A percentile compares a stretch with the other conserved stretches of the same genome.
Conservation (phyloP, 2,329 filamentous ascomycete genomes). For the Bretziella fagacearum region DNA sequence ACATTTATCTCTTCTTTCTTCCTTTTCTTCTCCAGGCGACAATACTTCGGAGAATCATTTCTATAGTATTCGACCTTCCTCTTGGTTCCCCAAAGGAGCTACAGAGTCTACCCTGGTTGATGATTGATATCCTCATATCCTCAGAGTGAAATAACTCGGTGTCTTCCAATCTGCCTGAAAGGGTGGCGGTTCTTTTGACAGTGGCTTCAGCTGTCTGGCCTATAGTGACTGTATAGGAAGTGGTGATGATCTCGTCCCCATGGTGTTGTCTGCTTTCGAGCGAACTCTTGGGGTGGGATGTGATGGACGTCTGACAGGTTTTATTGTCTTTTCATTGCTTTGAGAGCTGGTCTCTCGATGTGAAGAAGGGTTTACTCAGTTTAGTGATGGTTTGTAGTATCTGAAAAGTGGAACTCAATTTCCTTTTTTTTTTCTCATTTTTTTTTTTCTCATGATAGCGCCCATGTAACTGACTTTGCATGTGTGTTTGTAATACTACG, state of each 20-base stretch:
- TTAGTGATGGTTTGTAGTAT: too few species aligned
- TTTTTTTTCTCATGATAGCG: too few species aligned
- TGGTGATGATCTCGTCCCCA: slow-evolving; percentile 90
- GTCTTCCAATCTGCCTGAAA: slow-evolving; percentile 44
- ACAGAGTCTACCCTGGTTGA: slow-evolving; percentile 93
- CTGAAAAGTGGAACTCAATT: too few species aligned
- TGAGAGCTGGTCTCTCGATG: slow-evolving; percentile 22
- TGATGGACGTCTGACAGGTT: slow-evolving; percentile 80
- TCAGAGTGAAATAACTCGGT: slow-evolving; percentile 64
- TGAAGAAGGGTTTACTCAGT: slow-evolving; percentile 30
- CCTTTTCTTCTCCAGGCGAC: slow-evolving; percentile 15
- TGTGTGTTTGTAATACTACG: too few species aligned
- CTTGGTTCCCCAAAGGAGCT: slow-evolving; percentile 85
- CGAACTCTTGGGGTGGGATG: slow-evolving; percentile 61
- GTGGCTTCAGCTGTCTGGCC: slow-evolving; percentile 13
- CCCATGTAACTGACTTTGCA: too few species aligned
- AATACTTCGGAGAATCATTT: slow-evolving; percentile 61
- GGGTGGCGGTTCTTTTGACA: slow-evolving; percentile 32
- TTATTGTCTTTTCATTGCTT: slow-evolving; percentile 35
- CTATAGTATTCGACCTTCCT: slow-evolving; percentile 87
- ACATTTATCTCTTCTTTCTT: not conserved
- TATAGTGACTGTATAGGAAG: slow-evolving; percentile 53
- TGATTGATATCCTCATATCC: slow-evolving; percentile 76
- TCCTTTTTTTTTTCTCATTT: too few species aligned
- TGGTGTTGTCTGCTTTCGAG: slow-evolving; percentile 55